A percentile compares a stretch with the other conserved stretches of the same genome.
phyloP scores from a whole-genome alignment of 163 green algal genomes.

The Chlamydomonas reinhardtii region DNA sequence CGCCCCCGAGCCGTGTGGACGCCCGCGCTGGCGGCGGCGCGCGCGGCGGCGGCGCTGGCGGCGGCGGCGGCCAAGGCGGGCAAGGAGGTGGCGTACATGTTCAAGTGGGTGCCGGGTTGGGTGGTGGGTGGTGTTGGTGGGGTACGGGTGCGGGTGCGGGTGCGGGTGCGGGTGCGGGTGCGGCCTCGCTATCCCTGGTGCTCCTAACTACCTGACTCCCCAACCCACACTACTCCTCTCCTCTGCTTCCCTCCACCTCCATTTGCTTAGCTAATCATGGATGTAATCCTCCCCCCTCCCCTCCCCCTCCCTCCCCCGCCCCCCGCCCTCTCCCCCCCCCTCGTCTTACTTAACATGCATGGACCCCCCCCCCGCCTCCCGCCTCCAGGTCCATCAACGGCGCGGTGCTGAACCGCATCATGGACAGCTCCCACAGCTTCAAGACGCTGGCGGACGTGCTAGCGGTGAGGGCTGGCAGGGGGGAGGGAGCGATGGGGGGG shows the following conservation, averaged over 20 bases:
- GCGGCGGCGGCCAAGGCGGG: not conserved
- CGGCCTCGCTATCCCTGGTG: too few relatives aligned
- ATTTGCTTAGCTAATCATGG: too few relatives aligned
- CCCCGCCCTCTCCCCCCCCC: not conserved
- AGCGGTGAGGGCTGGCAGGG: not conserved
- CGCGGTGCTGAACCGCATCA: not conserved
- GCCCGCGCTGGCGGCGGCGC: not conserved
- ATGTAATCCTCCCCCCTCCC: too few relatives aligned
- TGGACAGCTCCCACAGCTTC: slow-evolving; percentile 17
- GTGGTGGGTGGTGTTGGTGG: not conserved
- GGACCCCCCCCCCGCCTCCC: not conserved
- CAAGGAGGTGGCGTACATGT: slow-evolving; percentile 41
- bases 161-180: not conserved
- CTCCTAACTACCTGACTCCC: too few relatives aligned
- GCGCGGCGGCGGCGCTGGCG: not conserved
- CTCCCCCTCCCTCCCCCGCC: too few relatives aligned
- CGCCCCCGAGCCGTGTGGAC: slow-evolving; percentile 20
- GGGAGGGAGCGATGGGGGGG: too few relatives aligned
- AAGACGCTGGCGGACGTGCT: slow-evolving; percentile 23
- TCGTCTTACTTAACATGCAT: not conserved
- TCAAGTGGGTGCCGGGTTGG: slow-evolving; percentile 7
- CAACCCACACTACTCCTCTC: too few relatives aligned
- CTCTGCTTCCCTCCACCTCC: too few relatives aligned
- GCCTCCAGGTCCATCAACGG: slow-evolving; percentile 12
- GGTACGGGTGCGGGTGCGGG: not conserved